Evolutionary conservation across 73 alveolate genomes (phyloP), one percentile per base, ranked within the genome.

Genomic region (Paramecium sexaurelia): DNA sequence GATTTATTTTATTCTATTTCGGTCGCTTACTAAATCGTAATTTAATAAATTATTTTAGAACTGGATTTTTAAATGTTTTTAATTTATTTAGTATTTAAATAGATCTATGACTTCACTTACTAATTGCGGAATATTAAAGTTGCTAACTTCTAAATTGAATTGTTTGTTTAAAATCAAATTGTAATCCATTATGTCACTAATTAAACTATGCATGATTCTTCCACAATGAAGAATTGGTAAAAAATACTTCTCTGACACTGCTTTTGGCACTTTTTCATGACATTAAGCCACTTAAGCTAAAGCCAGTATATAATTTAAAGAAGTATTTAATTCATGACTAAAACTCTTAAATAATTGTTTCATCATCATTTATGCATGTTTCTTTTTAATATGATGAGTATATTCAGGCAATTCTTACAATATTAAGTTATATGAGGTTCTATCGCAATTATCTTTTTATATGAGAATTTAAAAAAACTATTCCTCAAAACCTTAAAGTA

Each of bases 301-400:
- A 7, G 90, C 90, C 13, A 78, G 19, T 9, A 78, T 78, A 43
- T 78, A 78, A 78, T 78, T 78, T 15, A 78, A 45, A 0, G 90
- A 78, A 2, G 90, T 78, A 39, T 78, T 78, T 6, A 78, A 78
- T 26, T 78, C 90, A 40, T 78, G 90, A 78, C 90, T 78, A 22
- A 78, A 78, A 41, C 55, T 41, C 39, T 33, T 20, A 17, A 78
- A 45, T 43, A 78, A 43, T 45, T 78, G 19, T 45, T 78, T 43
- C 68, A 45, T 78, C 7, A 75, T 78, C 5, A 40, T 37, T 26
- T 78, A 17, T 5, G 37, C 8, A 78, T 78, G 90, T 6, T 40
- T 78, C 36, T 41, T 78, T 29, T 45, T 78, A 1, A 78, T 22
- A 22, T 2, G 19, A 24, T 19, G 13, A 40, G 27, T 9, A 78